A percentile compares a stretch with the other conserved stretches of the same genome.
Conservation (phyloP, 768 basidiomycete species). For the Termitomyces eurrhizus region DNA sequence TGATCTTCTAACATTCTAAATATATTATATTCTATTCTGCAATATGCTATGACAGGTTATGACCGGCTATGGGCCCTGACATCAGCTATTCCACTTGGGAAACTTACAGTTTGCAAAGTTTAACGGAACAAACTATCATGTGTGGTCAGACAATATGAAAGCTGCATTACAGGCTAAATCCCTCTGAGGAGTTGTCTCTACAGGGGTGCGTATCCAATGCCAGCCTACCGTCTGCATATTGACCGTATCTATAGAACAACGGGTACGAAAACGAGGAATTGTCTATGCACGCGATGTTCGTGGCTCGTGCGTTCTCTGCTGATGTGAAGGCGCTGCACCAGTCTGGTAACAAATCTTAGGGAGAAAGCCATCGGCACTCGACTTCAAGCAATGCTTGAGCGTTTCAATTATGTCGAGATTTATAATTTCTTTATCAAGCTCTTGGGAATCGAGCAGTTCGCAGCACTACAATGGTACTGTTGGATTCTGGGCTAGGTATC, state of each 20-base stretch:
- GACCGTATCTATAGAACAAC: constrained; percentile 54
- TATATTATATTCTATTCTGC: too few species aligned
- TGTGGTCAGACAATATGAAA: too few species aligned
- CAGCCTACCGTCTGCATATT: background rate
- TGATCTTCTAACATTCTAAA: too few species aligned
- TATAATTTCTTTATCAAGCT: constrained; percentile 80
- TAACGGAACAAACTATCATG: too few species aligned
- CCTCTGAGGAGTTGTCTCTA: too few species aligned
- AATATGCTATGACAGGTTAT: too few species aligned
- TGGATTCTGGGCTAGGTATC: constrained; percentile 82
- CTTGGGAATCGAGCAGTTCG: constrained; percentile 53
- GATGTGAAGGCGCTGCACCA: constrained; percentile 58
- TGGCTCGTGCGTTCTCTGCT: constrained; percentile 83
- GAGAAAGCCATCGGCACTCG: constrained; percentile 50
- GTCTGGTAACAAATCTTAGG: constrained; percentile 31
- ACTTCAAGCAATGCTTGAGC: constrained; percentile 67
- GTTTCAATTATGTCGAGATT: constrained; percentile 83
- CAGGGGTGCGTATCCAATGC: constrained; percentile 54
- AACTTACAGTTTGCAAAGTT: too few species aligned
- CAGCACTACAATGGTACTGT: constrained; percentile 69
- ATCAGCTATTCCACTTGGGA: too few species aligned
- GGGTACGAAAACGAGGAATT: constrained; percentile 81
- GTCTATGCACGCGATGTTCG: constrained; percentile 87
- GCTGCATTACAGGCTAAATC: too few species aligned
- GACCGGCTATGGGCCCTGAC: too few species aligned